Evolutionary conservation across 169 alveolate species (phyloP).

Genomic region (Theileria equi): DNA sequence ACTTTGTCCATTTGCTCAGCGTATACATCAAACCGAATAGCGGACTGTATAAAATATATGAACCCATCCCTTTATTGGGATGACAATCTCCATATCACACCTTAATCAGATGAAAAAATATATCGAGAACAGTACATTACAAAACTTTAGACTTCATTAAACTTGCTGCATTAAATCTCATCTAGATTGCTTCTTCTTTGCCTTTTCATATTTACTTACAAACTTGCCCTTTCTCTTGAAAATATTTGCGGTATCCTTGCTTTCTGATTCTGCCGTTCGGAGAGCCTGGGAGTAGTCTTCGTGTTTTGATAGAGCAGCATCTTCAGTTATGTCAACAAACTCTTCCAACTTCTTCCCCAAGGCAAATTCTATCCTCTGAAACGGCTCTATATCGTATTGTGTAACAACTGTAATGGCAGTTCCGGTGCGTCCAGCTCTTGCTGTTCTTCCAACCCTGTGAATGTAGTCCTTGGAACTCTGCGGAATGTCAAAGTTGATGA

Average conservation of each 20-base stretch:
- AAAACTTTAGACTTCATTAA: too few species aligned
- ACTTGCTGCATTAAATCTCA: too few species aligned
- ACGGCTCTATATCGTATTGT: slow-evolving; percentile 90
- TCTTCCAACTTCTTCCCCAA: slow-evolving; percentile 84
- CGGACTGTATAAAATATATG: too few species aligned
- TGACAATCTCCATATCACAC: too few species aligned
- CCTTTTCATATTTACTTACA: slow-evolving; percentile 27
- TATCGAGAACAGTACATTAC: too few species aligned
- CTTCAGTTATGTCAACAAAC: slow-evolving; percentile 45
- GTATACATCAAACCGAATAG: too few species aligned
- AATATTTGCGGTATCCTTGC: neutral
- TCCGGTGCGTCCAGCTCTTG: slow-evolving; percentile 98
- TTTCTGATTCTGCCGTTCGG: slow-evolving; percentile 21
- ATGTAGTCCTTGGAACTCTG: slow-evolving; percentile 91
- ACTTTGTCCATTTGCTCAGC: too few species aligned
- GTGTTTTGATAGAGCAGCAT: slow-evolving; percentile 32
- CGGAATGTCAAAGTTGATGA: slow-evolving; percentile 97
- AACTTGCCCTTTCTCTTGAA: slow-evolving; percentile 18
- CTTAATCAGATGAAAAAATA: too few species aligned
- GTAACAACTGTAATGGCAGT: slow-evolving; percentile 94
- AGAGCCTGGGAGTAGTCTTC: slow-evolving; percentile 31
- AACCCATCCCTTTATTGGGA: too few species aligned
- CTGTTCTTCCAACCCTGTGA: slow-evolving; percentile 99
- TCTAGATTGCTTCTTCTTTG: slow-evolving; percentile 24
- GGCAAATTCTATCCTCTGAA: slow-evolving; percentile 88